Evolutionary conservation across 306 rosid genomes (phyloP), one percentile per base, ranked within the genome.

Genomic region (Cicer chorassanicum): DNA sequence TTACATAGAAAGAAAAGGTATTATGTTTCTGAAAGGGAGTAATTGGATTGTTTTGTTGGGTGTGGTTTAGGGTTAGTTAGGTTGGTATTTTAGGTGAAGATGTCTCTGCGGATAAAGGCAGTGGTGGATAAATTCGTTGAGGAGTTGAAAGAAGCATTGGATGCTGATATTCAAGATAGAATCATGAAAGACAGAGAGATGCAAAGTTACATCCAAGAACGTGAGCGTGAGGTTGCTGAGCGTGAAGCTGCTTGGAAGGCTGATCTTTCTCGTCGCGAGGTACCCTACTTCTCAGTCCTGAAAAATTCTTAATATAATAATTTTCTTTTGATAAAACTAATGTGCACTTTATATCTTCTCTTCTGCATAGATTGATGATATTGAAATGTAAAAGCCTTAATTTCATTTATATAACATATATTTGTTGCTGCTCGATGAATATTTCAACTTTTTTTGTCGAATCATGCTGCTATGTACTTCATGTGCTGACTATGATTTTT

Each of bases 181-280:
- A 94, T 90, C 81, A 92, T 92, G 99, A 94, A 92, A 86, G 99
- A 90, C 64, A 87, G 99, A 59, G 99, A 92, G 89, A 94, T 94
- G 99, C 99, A 94, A 84, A 94, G 97, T 84, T 94, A 94, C 63
- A 92, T 94, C 44, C 86, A 92, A 78, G 99, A 94, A 72, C 96
- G 99, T 3, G 99, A 94, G 73, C 99, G 99, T 3, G 99, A 94
- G 77, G 98, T 94, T 55, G 97, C 98, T 24, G 98, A 94, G 82
- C 97, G 99, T 7, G 99, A 94, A 86, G 96, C 99, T 75, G 99
- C 99, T 72, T 94, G 99, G 99, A 94, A 94, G 81, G 97, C 97
- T 29, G 99, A 94, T 79, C 99, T 94, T 82, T 91, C 99, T 68
- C 99, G 99, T 67, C 96, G 99, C 4, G 99, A 94, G 99, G 98